phyloP scores from a whole-genome alignment of 2,329 filamentous ascomycete genomes.

The Claviceps citrina region DNA sequence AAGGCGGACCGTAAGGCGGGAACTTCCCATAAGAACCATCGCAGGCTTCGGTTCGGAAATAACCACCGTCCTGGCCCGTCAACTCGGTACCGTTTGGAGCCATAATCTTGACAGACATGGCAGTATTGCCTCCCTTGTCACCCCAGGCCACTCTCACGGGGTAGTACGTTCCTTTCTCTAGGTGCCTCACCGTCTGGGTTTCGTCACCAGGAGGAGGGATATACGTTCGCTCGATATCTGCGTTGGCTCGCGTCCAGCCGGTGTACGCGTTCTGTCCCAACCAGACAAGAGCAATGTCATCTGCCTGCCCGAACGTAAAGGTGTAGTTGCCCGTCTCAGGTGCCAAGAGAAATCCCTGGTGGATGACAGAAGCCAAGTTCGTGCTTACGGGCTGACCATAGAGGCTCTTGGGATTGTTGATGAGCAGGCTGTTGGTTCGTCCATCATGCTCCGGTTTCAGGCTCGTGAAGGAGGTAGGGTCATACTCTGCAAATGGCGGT shows the following conservation, averaged over 20 bases:
- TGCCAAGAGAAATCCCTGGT: slow-evolving; percentile 7
- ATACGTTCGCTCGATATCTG: slow-evolving; percentile 7
- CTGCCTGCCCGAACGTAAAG: slow-evolving; percentile 7
- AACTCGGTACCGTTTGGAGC: slow-evolving; percentile 7
- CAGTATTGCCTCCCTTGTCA: slow-evolving; percentile 6
- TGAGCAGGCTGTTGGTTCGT: slow-evolving; percentile 7
- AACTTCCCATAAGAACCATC: slow-evolving; percentile 7
- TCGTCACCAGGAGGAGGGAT: slow-evolving; percentile 8
- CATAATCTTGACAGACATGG: slow-evolving; percentile 7
- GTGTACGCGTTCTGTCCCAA: slow-evolving; percentile 6
- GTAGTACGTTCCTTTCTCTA: slow-evolving; percentile 7
- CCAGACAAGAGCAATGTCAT: slow-evolving; percentile 7
- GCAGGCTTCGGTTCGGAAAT: slow-evolving; percentile 8
- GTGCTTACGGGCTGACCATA: slow-evolving; percentile 5
- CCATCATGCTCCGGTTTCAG: slow-evolving; percentile 5
- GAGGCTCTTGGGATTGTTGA: slow-evolving; percentile 1
- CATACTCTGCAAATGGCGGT: slow-evolving; percentile 7
- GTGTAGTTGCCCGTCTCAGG: slow-evolving; percentile 7
- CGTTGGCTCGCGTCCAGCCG: slow-evolving; percentile 7
- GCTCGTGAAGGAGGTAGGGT: slow-evolving; percentile 4
- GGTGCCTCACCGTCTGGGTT: slow-evolving; percentile 5
- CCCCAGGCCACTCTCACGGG: slow-evolving; percentile 6
- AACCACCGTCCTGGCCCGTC: slow-evolving; percentile 6
- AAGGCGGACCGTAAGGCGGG: slow-evolving; percentile 5
- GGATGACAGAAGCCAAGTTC: slow-evolving; percentile 6